Evolutionary conservation across 192 early-diverging fungal species (phyloP).

Genomic region (Linnemannia elongata): DNA sequence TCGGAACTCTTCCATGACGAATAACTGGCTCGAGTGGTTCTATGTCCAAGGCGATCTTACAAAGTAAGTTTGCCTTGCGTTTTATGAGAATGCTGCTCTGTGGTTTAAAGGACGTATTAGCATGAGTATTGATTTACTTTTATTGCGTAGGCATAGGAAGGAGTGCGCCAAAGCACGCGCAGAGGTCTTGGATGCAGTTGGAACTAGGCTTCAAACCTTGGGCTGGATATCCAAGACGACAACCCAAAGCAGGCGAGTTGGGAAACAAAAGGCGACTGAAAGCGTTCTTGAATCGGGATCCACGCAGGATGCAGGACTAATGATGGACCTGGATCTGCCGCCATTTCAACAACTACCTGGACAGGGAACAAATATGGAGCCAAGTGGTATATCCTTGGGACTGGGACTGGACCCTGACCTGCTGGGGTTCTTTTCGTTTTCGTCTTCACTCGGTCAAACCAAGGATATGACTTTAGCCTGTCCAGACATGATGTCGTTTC

Average conservation of each 20-base stretch:
- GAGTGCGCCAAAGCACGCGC: slow-evolving; percentile 10
- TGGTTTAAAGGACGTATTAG: not conserved
- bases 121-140: not conserved
- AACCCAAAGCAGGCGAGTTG: not conserved
- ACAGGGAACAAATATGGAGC: not conserved
- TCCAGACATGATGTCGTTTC: slow-evolving; percentile 31
- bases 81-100: not conserved
- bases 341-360: not conserved
- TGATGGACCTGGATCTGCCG: not conserved
- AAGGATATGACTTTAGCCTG: slow-evolving; percentile 22
- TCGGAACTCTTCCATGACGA: not conserved
- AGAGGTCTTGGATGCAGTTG: slow-evolving; percentile 17
- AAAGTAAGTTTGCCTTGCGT: slow-evolving; percentile 21
- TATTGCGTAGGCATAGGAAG: not conserved
- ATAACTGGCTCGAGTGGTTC: slow-evolving; percentile 28
- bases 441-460: slow-evolving; percentile 8
- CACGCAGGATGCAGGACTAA: not conserved
- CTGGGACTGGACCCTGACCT: slow-evolving; percentile 23
- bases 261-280: not conserved
- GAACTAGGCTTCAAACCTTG: slow-evolving; percentile 12
- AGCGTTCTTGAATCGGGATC: not conserved
- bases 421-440: slow-evolving; percentile 28
- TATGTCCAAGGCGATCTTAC: slow-evolving; percentile 16
- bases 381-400: not conserved
- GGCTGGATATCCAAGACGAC: slow-evolving; percentile 13